phyloP scores from a whole-genome alignment of 768 basidiomycete species.

The Pleurotus pulmonarius region DNA sequence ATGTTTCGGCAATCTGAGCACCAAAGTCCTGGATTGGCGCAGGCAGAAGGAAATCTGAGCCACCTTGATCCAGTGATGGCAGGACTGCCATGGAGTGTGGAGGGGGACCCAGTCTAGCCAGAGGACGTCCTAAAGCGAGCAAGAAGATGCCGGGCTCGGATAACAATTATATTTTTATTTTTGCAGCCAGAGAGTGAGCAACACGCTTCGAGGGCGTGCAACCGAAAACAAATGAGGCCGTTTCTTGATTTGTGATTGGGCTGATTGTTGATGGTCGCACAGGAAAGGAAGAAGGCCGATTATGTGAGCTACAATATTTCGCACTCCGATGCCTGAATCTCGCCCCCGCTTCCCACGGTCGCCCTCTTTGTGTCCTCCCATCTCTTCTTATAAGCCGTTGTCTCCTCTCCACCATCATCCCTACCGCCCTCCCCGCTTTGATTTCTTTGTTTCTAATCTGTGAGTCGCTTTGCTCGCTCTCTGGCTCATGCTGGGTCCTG shows the following conservation, averaged over 20 bases:
- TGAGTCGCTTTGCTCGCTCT: background rate
- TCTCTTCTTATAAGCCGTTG: constrained; percentile 3
- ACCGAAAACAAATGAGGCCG: background rate
- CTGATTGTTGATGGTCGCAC: constrained; percentile 1
- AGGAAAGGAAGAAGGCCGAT: constrained; percentile 5
- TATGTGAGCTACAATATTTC: background rate
- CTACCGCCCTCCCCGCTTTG: background rate
- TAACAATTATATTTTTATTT: background rate
- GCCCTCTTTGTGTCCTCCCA: constrained; percentile 7
- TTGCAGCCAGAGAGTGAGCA: background rate
- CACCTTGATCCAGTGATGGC: no score
- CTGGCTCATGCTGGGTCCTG: background rate
- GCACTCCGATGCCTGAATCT: background rate
- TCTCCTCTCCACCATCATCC: constrained; percentile 1
- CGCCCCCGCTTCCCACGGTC: constrained; percentile 6
- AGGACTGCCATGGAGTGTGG: no score
- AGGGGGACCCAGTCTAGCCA: background rate
- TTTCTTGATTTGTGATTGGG: background rate
- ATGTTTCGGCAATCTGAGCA: no score
- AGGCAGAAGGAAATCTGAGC: no score
- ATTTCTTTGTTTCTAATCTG: background rate
- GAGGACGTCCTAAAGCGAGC: background rate
- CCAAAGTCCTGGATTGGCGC: no score
- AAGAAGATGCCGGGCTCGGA: background rate
- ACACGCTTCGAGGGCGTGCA: constrained; percentile 1